phyloP scores from a whole-genome alignment of 2,329 filamentous ascomycete species.

The Sporothrix dimorphospora region DNA sequence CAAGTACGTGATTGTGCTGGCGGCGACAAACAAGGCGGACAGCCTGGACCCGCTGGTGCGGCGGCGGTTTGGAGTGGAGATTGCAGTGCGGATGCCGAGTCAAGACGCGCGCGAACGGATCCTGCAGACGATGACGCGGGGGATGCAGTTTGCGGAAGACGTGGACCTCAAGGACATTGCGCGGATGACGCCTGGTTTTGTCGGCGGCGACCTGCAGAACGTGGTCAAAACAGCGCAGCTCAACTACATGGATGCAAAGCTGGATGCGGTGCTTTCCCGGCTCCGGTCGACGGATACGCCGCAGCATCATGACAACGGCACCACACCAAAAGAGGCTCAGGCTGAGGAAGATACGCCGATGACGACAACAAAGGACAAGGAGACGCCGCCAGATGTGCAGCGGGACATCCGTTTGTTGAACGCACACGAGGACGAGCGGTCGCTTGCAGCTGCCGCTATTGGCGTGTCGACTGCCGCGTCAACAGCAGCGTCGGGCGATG shows the following conservation, averaged over 20 bases:
- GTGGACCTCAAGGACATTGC: constrained; percentile 76
- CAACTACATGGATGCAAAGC: constrained; percentile 21
- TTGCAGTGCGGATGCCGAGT: constrained; percentile 86
- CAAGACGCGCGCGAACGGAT: constrained; percentile 78
- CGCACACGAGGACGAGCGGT: constrained; percentile 12
- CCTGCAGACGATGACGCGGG: constrained; percentile 69
- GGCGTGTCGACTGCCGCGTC: neutral
- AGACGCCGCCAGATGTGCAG: neutral
- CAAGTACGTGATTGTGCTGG: constrained; percentile 76
- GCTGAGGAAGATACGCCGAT: neutral
- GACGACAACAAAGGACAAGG: neutral
- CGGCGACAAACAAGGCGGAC: constrained; percentile 87
- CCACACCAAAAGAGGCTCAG: neutral
- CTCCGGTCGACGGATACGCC: constrained; percentile 14
- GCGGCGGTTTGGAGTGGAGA: constrained; percentile 78
- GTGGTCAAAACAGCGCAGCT: constrained; percentile 51
- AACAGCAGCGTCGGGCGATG: constrained; percentile 33
- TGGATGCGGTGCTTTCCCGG: neutral
- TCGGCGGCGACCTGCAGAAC: constrained; percentile 82
- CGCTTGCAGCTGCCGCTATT: neutral
- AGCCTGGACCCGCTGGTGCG: constrained; percentile 77
- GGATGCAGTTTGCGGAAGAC: constrained; percentile 65
- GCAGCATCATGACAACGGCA: neutral
- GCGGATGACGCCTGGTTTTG: constrained; percentile 86
- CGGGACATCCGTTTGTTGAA: constrained; percentile 28